phyloP scores from a whole-genome alignment of 2,329 filamentous ascomycete genomes.

The Alternaria gansuensis region DNA sequence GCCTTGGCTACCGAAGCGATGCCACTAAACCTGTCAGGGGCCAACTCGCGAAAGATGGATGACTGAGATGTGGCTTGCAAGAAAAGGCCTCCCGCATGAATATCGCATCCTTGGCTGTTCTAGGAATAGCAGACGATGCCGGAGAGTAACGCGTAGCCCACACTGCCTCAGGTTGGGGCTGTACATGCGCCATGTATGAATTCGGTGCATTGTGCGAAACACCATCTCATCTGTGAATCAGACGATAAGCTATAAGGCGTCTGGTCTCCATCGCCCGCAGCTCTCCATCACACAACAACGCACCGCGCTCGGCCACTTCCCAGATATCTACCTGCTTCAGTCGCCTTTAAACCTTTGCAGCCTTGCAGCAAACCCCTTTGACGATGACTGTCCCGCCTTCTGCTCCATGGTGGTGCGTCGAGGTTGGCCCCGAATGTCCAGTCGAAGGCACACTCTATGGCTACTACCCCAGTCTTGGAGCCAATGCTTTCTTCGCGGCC shows the following conservation, averaged over 20 bases:
- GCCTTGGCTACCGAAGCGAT: slow-evolving; percentile 13
- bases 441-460: slow-evolving; percentile 61
- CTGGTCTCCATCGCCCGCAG: slow-evolving; percentile 1
- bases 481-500: slow-evolving; percentile 62
- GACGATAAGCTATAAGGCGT: slow-evolving; percentile 29
- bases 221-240: slow-evolving; percentile 6
- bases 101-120: slow-evolving; percentile 6
- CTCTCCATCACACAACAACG: slow-evolving; percentile 4
- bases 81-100: slow-evolving; percentile 2
- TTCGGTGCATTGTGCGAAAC: slow-evolving; percentile 11
- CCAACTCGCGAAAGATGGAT: slow-evolving; percentile 9
- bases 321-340: neutral
- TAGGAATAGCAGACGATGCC: neutral
- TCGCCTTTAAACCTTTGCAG: neutral
- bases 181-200: neutral
- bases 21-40: slow-evolving; percentile 3
- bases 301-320: neutral
- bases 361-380: slow-evolving; percentile 1
- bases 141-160: slow-evolving; percentile 10
- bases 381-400: slow-evolving; percentile 34
- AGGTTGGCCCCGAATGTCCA: slow-evolving; percentile 50
- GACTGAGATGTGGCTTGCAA: slow-evolving; percentile 6
- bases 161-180: slow-evolving; percentile 14
- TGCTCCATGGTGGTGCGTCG: slow-evolving; percentile 28
- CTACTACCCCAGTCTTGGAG: slow-evolving; percentile 62